Percentiles rank a stretch among this genome's conserved stretches.
phyloP scores from a whole-genome alignment of 805 yeast species.

The Trichomonascus vanleenenianus region DNA sequence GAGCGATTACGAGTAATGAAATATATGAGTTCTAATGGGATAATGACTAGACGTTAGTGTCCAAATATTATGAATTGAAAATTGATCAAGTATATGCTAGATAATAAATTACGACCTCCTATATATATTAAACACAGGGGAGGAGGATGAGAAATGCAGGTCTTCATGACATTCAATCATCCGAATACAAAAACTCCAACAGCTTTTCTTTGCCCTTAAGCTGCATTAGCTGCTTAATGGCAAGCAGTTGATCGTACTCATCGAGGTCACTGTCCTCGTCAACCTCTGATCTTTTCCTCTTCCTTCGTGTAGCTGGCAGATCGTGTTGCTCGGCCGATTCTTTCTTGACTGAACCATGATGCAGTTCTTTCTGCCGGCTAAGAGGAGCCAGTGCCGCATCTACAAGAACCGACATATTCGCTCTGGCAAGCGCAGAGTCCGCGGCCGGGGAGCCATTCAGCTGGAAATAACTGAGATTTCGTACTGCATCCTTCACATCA shows the following conservation, averaged over 20 bases:
- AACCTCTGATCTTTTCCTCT: background rate
- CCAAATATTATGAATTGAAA: too few relatives aligned
- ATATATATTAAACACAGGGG: too few relatives aligned
- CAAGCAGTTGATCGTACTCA: slow-evolving; percentile 28
- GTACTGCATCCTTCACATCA: slow-evolving; percentile 24
- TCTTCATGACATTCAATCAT: too few relatives aligned
- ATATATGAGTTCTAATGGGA: background rate
- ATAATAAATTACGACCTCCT: background rate
- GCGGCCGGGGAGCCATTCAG: slow-evolving; percentile 28
- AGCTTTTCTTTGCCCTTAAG: slow-evolving; percentile 64
- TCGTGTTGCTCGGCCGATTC: background rate
- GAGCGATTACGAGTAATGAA: slow-evolving; percentile 9
- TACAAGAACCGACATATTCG: slow-evolving; percentile 22
- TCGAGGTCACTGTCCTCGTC: slow-evolving; percentile 11
- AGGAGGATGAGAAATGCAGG: too few relatives aligned
- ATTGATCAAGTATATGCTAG: background rate
- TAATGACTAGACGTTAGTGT: background rate
- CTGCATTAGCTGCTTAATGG: slow-evolving; percentile 54
- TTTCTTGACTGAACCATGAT: background rate
- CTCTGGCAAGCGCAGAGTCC: slow-evolving; percentile 23
- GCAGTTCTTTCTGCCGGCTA: too few relatives aligned
- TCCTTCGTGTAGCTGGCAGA: too few relatives aligned
- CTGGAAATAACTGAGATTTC: slow-evolving; percentile 31
- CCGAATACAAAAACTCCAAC: slow-evolving; percentile 42
- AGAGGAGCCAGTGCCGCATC: slow-evolving; percentile 30